Evolutionary conservation across 2,329 filamentous ascomycete species (phyloP), one percentile per base, ranked within the genome.

Genomic region (Apiospora malaysiana): DNA sequence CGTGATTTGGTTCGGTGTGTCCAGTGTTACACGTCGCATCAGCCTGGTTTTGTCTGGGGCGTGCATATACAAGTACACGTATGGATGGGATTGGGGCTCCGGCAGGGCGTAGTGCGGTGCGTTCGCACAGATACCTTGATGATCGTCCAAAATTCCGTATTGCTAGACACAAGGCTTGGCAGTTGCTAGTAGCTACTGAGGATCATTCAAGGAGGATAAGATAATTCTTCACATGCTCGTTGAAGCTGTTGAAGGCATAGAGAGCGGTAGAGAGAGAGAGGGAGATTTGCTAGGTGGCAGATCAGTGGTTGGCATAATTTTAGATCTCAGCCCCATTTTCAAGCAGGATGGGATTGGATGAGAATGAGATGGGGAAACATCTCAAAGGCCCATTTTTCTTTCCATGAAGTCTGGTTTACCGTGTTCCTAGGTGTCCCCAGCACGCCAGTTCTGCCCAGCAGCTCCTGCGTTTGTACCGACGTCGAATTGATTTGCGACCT

Each of bases 251-350:
- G 8, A 5, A 32, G n/a, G 56, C 32, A 23, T 32, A 14, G 21
- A 40, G 14, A 59, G 49, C 23, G 25, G 23, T 25, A 25, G 25
- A 25, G 25, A 16, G 27, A 27, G 18, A 37, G 12, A 27, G 16
- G 51, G 6, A 56, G 23, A 56, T 56, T 56, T 56, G 56, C 56
- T 63, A 21, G 32, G 56, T 49, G 49, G 51, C 27, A 37, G 56
- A 63, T 63, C 56, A 63, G 32, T 63, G 56, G 56, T 40, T 32
- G 56, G 56, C 56, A 63, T 63, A 40, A 23, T 63, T 40, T 63
- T 63, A 63, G 56, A 63, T 63, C 56, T 63, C 16, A 63, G 56
- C 56, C 56, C 56, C 56, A 63, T 63, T 63, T 40, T 5, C 42
- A 45, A 37, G 9, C 27, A 59, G 51, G 27, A 37, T 59, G 25